Evolutionary conservation across 202 grass and related monocot species (phyloP).

Genomic region (Brachypodium distachyon): DNA sequence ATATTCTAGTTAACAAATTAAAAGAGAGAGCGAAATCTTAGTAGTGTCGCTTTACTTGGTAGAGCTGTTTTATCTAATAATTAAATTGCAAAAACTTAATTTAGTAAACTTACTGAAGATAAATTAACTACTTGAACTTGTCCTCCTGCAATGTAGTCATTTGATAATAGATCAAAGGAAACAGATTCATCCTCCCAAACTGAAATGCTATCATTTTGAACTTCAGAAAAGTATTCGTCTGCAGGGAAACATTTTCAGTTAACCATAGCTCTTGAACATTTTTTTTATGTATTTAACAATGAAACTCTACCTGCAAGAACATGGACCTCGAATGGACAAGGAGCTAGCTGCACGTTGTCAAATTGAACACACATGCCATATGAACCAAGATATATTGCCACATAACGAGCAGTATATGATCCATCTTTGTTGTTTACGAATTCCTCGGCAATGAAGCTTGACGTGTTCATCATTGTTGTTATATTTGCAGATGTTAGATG

Average conservation of each 20-base stretch:
- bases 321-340: conserved; percentile 54
- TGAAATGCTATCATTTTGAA: conserved; percentile 48
- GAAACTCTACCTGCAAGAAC: conserved; percentile 50
- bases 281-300: background rate
- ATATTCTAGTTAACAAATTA: background rate
- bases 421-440: conserved; percentile 54
- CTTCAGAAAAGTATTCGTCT: conserved; percentile 70
- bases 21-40: background rate
- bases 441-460: conserved; percentile 23
- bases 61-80: background rate
- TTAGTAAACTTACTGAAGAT: conserved; percentile 50
- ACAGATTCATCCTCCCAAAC: conserved; percentile 74
- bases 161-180: conserved; percentile 53
- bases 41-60: background rate
- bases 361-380: conserved; percentile 55
- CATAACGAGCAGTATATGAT: conserved; percentile 47
- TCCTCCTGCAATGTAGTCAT: conserved; percentile 48
- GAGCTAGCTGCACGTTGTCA: conserved; percentile 36
- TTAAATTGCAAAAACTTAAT: background rate
- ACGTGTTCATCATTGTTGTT: conserved; percentile 3
- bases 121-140: conserved; percentile 30
- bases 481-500: conserved; percentile 24
- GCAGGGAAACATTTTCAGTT: conserved; percentile 11
- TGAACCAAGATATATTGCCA: conserved; percentile 35
- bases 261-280: background rate